These are phyloP conservation scores for Limtongia smithiae DNA, from an alignment of 805 yeast genomes.

Conservation along the genomic window DNA sequence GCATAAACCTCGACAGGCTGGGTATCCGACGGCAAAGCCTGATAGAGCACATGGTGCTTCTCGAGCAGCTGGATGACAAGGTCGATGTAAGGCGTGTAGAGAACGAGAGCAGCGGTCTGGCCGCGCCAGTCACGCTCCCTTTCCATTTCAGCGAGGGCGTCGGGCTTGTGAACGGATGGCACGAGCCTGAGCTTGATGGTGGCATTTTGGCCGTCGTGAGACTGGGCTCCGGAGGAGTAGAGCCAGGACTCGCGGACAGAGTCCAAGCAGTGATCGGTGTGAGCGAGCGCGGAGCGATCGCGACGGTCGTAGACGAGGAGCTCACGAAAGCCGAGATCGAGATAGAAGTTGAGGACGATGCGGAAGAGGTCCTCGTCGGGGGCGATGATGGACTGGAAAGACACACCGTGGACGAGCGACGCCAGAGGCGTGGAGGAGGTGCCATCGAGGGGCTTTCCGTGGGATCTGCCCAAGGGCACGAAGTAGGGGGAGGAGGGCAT, in stretches of 20 bases:
- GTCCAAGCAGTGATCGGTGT: conserved; percentile 29
- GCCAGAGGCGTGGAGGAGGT: conserved; percentile 4
- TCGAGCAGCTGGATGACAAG: conserved; percentile 40
- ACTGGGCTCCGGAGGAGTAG: conserved; percentile 34
- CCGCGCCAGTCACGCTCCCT: conserved; percentile 49
- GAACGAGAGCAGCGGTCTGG: conserved; percentile 44
- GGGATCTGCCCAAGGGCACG: conserved; percentile 5
- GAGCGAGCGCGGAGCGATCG: conserved; percentile 10
- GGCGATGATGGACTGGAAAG: conserved; percentile 53
- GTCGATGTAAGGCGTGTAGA: conserved; percentile 45
- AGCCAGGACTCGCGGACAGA: conserved; percentile 36
- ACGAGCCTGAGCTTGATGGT: conserved; percentile 29
- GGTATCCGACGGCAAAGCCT: conserved; percentile 66
- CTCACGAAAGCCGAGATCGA: conserved; percentile 42
- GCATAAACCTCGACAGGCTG: conserved; percentile 73
- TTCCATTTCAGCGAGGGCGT: conserved; percentile 25
- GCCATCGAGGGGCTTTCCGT: not conserved
- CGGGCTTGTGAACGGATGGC: conserved; percentile 10
- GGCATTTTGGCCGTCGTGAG: conserved; percentile 34
- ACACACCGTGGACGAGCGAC: conserved; percentile 52
- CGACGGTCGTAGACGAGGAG: conserved; percentile 39
- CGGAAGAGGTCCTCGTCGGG: conserved; percentile 45
- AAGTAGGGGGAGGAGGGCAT: conserved; percentile 25
- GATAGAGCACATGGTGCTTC: conserved; percentile 41
- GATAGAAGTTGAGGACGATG: conserved; percentile 56